Conservation (phyloP, 805 yeast species). For the Priceomyces haplophilus region DNA sequence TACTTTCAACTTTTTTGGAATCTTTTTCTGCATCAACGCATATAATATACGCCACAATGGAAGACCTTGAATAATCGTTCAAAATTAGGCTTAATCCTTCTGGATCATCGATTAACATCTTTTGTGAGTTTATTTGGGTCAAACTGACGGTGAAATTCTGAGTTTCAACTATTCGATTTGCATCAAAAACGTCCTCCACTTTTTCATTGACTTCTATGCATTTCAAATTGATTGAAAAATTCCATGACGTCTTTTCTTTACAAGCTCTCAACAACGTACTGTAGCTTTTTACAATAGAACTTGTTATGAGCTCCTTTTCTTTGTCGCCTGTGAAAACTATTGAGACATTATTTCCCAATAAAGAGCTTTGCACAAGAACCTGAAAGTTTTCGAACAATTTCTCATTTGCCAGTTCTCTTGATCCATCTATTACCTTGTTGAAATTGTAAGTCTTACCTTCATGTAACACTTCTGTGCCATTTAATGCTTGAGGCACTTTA, state of each 20-base stretch:
- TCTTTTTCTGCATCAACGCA: conserved; percentile 8
- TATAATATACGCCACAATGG: conserved; percentile 8
- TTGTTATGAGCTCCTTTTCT: conserved; percentile 5
- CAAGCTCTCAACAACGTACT: conserved; percentile 6
- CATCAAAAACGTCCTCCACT: conserved; percentile 10
- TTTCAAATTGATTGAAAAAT: conserved; percentile 9
- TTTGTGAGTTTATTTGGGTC: conserved; percentile 13
- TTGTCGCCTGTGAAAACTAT: conserved; percentile 17
- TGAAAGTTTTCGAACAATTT: conserved; percentile 20
- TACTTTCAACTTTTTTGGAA: conserved; percentile 9
- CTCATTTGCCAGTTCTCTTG: conserved; percentile 1
- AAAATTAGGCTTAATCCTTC: conserved; percentile 7
- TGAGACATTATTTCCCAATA: conserved; percentile 17
- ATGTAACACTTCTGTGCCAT: conserved; percentile 3
- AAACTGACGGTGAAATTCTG: conserved; percentile 1
- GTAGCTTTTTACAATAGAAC: conserved; percentile 11
- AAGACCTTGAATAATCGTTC: conserved; percentile 2
- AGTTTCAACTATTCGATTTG: conserved; percentile 2
- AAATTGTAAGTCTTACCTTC: conserved; percentile 10
- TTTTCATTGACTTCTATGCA: conserved; percentile 8
- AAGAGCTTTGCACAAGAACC: conserved; percentile 17
- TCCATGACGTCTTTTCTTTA: conserved; percentile 5
- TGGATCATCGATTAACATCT: conserved; percentile 14
- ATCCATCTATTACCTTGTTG: conserved; percentile 16
- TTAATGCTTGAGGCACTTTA: conserved; percentile 4